Evolutionary conservation across 2,329 filamentous ascomycete species (phyloP), one percentile per base, ranked within the genome.

Genomic region (Colletotrichum spaethianum): DNA sequence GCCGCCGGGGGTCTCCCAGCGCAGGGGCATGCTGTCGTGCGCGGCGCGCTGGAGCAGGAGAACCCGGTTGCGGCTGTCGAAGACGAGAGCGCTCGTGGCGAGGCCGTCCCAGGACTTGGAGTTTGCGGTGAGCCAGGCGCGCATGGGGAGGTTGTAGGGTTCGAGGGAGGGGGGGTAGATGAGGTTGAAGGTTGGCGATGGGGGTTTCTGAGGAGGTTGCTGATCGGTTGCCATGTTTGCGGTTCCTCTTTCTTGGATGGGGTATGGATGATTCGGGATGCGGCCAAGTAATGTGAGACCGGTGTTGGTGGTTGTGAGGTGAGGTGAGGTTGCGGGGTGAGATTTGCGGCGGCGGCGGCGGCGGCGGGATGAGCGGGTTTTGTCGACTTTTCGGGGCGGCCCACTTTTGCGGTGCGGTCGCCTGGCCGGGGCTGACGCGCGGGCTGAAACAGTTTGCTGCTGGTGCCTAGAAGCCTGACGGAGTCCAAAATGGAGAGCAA

Each of bases 1-100:
- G n/a, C 87, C 87, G 28, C 87, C 87, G 1, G 87, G 86, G 0
- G 82, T 73, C 70, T 89, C 87, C 87, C 87, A 88, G 4, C 74
- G 77, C 67, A 82, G 77, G 3, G 86, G 86, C 78, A 83, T 82
- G 65, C 78, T 83, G 77, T 87, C 85, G 74, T 81, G 78, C 7
- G 80, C 73, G 36, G 84, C 83, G 75, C 86, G 84, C 75, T 86
- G 86, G 12, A 88, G 75, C 26, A 88, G 82, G 2, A 87, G 83
- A 57, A 87, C 76, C 46, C 80, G 78, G 65, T 76, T 67, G 8
- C 74, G 48, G 48, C 74, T 20, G 76, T 82, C 75, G 69, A 83
- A 83, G 70, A 85, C 79, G 55, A 83, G 74, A 20, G 80, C 79
- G 63, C 77, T 77, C 4, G 78, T 77, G 18, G 79, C 79, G 20